These are phyloP conservation scores for Fusarium luffae DNA, from an alignment of 2,329 filamentous ascomycete genomes.

Conservation along the genomic window DNA sequence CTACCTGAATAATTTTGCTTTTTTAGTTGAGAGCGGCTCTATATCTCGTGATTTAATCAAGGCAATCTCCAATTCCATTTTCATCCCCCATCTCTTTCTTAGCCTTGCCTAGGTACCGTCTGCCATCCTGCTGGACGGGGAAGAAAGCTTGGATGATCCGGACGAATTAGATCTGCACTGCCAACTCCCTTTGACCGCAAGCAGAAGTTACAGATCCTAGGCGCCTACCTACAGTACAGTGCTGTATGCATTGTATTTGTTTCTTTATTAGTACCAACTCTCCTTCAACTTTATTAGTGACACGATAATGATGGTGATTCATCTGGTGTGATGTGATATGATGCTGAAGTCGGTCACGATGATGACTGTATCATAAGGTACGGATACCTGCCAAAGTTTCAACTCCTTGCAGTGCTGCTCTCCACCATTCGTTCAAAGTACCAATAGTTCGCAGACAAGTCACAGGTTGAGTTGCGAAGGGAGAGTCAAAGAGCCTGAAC, in stretches of 20 bases:
- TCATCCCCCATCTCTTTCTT: slow-evolving; percentile 35
- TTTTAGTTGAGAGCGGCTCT: slow-evolving; percentile 10
- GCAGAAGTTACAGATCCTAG: slow-evolving; percentile 23
- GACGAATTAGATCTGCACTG: slow-evolving; percentile 45
- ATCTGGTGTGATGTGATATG: slow-evolving; percentile 12
- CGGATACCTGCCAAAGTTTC: not conserved
- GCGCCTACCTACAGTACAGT: not conserved
- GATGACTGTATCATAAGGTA: slow-evolving; percentile 2
- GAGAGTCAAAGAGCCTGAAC: slow-evolving; percentile 7
- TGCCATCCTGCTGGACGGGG: slow-evolving; percentile 29
- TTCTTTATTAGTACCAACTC: not conserved
- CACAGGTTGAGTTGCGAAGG: slow-evolving; percentile 9
- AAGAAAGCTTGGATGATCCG: slow-evolving; percentile 39
- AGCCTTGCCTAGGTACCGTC: not conserved
- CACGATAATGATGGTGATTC: slow-evolving; percentile 15
- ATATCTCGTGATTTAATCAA: slow-evolving; percentile 38
- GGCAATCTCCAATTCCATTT: slow-evolving; percentile 16
- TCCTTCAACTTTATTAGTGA: not conserved
- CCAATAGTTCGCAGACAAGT: slow-evolving; percentile 25
- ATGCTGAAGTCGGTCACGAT: slow-evolving; percentile 19
- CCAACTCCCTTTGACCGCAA: slow-evolving; percentile 32
- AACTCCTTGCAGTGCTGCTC: slow-evolving; percentile 13
- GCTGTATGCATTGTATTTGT: not conserved
- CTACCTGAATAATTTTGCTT: slow-evolving; percentile 14
- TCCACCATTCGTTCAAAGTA: slow-evolving; percentile 7